A percentile compares a stretch with the other conserved stretches of the same genome.
phyloP scores from a whole-genome alignment of 805 yeast species.

The Hanseniaspora guilliermondii region DNA sequence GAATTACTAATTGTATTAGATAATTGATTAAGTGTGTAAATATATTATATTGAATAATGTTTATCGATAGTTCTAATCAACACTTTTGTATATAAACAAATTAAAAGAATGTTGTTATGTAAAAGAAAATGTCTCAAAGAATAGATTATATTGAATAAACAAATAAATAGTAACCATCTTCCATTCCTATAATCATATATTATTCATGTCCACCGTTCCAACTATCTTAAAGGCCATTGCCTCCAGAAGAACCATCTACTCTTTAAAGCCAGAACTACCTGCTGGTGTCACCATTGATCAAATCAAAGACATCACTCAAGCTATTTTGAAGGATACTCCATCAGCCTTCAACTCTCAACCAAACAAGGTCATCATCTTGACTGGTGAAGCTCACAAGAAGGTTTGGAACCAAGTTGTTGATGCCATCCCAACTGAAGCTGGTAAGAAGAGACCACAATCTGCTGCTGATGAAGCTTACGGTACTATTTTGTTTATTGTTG shows the following conservation, averaged over 20 bases:
- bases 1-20: too few species aligned
- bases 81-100: too few species aligned
- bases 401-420: slow-evolving; percentile 36
- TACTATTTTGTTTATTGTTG: slow-evolving; percentile 39
- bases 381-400: slow-evolving; percentile 35
- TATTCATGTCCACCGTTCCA: slow-evolving; percentile 14
- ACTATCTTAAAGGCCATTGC: slow-evolving; percentile 27
- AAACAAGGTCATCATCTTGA: slow-evolving; percentile 36
- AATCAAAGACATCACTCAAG: slow-evolving; percentile 33
- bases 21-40: too few species aligned
- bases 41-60: too few species aligned
- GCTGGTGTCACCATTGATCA: slow-evolving; percentile 30
- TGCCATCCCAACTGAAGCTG: slow-evolving; percentile 29
- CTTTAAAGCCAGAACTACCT: slow-evolving; percentile 35
- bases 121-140: too few species aligned
- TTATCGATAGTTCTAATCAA: too few species aligned
- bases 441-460: slow-evolving; percentile 33
- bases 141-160: too few species aligned
- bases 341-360: slow-evolving; percentile 42
- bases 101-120: too few species aligned
- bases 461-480: slow-evolving; percentile 38
- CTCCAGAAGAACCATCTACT: slow-evolving; percentile 38
- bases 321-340: slow-evolving; percentile 38
- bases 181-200: background rate
- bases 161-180: background rate